These are phyloP conservation scores for Aspergillus sergii DNA, from an alignment of 2,329 filamentous ascomycete genomes.

Conservation along the genomic window DNA sequence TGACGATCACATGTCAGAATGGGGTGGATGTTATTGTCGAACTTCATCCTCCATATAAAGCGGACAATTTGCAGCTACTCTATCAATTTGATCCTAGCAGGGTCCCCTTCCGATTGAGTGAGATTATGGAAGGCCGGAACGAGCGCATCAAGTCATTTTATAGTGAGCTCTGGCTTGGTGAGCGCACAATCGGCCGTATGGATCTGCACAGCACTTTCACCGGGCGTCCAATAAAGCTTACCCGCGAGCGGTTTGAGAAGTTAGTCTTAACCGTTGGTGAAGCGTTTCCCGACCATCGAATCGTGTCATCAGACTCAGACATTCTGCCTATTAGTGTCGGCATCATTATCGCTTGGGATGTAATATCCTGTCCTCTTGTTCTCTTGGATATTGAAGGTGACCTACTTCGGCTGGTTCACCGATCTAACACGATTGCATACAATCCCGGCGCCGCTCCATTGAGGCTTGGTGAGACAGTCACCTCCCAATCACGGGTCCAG, in stretches of 20 bases:
- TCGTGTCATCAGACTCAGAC: constrained; percentile 7
- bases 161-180: constrained; percentile 91
- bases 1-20: constrained; percentile 13
- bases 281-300: constrained; percentile 15
- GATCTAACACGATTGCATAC: constrained; percentile 20
- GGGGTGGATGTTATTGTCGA: constrained; percentile 14
- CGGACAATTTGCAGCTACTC: constrained; percentile 68
- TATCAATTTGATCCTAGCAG: constrained; percentile 90
- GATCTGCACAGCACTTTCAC: constrained; percentile 79
- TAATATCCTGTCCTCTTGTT: constrained; percentile 15
- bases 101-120: constrained; percentile 86
- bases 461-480: constrained; percentile 17
- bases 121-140: constrained; percentile 90
- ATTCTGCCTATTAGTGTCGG: constrained; percentile 16
- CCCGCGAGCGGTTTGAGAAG: constrained; percentile 65
- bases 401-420: constrained; percentile 20
- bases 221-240: constrained; percentile 48
- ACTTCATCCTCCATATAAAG: constrained; percentile 5
- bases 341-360: constrained; percentile 21
- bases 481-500: constrained; percentile 15
- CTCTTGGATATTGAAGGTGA: constrained; percentile 13
- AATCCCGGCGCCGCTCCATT: constrained; percentile 6
- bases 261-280: constrained; percentile 34
- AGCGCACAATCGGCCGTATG: constrained; percentile 71
- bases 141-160: constrained; percentile 98